These are phyloP conservation scores for Dalbergia oliveri DNA, from an alignment of 306 rosid genomes.

Conservation along the genomic window DNA sequence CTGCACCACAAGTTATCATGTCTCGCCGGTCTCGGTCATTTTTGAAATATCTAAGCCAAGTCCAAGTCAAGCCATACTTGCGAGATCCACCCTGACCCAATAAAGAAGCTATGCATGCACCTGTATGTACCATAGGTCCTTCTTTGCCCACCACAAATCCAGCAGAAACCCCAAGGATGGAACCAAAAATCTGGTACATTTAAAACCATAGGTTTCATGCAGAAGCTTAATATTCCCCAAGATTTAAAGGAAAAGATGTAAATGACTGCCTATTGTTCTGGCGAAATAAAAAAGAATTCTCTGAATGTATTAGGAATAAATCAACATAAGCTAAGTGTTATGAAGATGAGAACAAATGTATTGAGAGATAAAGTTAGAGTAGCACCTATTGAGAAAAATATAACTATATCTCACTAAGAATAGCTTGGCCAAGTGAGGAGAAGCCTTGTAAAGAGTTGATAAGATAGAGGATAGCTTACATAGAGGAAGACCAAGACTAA, in stretches of 20 bases:
- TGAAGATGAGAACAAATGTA: too few relatives aligned
- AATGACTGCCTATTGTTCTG: too few relatives aligned
- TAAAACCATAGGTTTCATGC: conserved; percentile 31
- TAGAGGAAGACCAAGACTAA: too few relatives aligned
- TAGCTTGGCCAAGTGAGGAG: too few relatives aligned
- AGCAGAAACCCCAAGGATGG: conserved; percentile 89
- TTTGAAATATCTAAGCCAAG: conserved; percentile 83
- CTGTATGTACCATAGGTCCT: conserved; percentile 98
- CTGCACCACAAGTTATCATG: conserved; percentile 96
- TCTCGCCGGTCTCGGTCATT: conserved; percentile 92
- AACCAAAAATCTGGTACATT: conserved; percentile 76
- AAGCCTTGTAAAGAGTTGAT: too few relatives aligned
- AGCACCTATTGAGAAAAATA: too few relatives aligned
- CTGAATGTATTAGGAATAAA: too few relatives aligned
- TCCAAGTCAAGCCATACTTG: conserved; percentile 76
- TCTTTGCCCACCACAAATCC: conserved; percentile 95
- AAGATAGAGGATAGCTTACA: too few relatives aligned
- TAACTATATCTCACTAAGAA: too few relatives aligned
- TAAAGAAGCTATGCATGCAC: conserved; percentile 90
- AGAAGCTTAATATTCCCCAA: not conserved
- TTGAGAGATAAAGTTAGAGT: too few relatives aligned
- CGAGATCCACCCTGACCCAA: conserved; percentile 94
- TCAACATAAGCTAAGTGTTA: too few relatives aligned
- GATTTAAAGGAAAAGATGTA: not conserved
- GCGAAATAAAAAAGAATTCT: too few relatives aligned